A percentile compares a stretch with the other conserved stretches of the same genome.
Conservation (phyloP, 2,329 filamentous ascomycete species). For the Arthrinium puccinioides region DNA sequence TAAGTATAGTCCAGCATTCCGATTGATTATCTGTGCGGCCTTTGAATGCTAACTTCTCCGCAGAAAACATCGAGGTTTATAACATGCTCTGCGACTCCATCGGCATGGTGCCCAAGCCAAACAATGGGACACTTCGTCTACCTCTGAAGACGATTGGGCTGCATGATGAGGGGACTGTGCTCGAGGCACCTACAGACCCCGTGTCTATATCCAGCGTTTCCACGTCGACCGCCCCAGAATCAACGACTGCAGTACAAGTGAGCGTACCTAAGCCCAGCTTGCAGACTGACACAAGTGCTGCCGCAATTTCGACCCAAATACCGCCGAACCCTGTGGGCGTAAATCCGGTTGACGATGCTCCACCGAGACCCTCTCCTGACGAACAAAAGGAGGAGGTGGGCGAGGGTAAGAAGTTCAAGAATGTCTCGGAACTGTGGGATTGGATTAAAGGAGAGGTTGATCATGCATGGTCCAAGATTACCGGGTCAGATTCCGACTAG, state of each 20-base stretch:
- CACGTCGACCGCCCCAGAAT: not conserved
- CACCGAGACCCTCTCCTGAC: not conserved
- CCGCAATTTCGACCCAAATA: not conserved
- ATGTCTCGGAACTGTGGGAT: not conserved
- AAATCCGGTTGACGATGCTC: not conserved
- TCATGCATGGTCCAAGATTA: not conserved
- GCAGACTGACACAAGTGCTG: not conserved
- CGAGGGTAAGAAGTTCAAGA: not conserved
- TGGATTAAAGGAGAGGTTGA: slow-evolving; percentile 1
- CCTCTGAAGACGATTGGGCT: slow-evolving; percentile 58
- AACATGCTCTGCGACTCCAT: slow-evolving; percentile 90
- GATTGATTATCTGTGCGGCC: slow-evolving; percentile 1
- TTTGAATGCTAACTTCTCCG: slow-evolving; percentile 1
- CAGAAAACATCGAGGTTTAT: slow-evolving; percentile 92
- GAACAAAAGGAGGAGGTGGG: not conserved
- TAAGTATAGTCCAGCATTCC: slow-evolving; percentile 40
- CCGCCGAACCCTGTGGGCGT: not conserved
- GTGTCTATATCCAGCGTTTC: slow-evolving; percentile 20
- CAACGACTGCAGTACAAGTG: too few species aligned
- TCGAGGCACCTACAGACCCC: slow-evolving; percentile 48
- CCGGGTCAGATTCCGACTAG: not conserved
- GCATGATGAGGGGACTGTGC: slow-evolving; percentile 37
- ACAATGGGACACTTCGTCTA: slow-evolving; percentile 80
- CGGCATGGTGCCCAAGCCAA: slow-evolving; percentile 63
- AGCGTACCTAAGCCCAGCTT: too few species aligned